Base-by-base conservation (phyloP, 2,329 filamentous ascomycete genomes). In the Aspergillus sp. region DNA sequence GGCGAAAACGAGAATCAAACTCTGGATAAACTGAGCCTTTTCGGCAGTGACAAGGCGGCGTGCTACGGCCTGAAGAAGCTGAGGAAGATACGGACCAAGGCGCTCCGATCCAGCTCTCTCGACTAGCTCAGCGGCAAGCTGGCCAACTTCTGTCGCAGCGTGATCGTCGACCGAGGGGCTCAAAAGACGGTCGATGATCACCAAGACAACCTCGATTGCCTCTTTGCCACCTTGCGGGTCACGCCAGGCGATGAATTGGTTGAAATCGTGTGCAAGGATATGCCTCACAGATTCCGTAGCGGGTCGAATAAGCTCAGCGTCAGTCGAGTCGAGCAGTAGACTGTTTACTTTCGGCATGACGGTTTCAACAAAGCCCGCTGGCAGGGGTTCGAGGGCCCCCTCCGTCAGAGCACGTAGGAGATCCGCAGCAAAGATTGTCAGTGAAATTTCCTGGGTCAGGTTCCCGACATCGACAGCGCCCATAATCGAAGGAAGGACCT, bases 121-220 rank as follows among this genome's bases (percentile, higher is more conserved):
- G 1, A 99, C 95, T 27, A 99, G 82, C 75, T 96, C 93, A 2
- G 93, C 93, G 4, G 95, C 95, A 63, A 99, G 84, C 15, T 92
- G 91, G 65, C 95, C 95, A 44, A 99, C 93, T 77, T 99, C 93
- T n/a, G 92, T 91, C 5, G 93, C 95, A 17, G 92, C 90, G 68
- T 93, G 91, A 68, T 99, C 95, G 68, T 96, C 90, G n/a, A 98
- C 88, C 1, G 83, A 77, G 1, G 90, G 89, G 3, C 90, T 88
- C 31, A 99, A 84, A 4, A 99, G 84, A 48, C 93, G 90, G 72
- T 97, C 95, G 62, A 99, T 91, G 66, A 99, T 95, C 63, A 91
- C 86, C 48, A 99, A 84, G 58, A 91, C 91, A 31, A 96, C 88
- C 73, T 98, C 93, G 11, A 97, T 83, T 15, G 93, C 93, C 39